Evolutionary conservation across 2,329 filamentous ascomycete species (phyloP), one percentile per base, ranked within the genome.

Genomic region (Exutisphaerella laricina): DNA sequence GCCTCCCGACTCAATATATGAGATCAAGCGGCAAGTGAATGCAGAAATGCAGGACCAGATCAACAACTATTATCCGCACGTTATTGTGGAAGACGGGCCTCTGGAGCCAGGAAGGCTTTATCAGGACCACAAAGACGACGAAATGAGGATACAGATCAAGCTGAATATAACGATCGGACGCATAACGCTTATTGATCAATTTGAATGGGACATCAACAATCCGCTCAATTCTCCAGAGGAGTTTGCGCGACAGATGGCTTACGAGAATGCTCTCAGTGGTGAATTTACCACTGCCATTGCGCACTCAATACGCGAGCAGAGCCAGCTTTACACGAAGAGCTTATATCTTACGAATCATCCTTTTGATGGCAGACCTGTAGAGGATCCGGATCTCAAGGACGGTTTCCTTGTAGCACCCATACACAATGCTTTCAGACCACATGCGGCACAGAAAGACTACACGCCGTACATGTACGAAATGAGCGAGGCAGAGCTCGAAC

Each of bases 191-290:
- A 84, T 96, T 25, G 92, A 98, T 59, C 92, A 97, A 63, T 97
- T 98, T 49, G 92, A 98, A 66, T 98, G 92, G 92, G 92, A 98
- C 57, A 88, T 97, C 62, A 97, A 97, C 67, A 94, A 95, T 63
- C 85, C 89, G 0, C 71, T 84, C 41, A 98, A 98, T 64, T 94
- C 85, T 0, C 88, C 92, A 2, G 92, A 98, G 67, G 88, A 94
- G 45, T 98, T 98, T 64, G 92, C 92, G 18, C 73, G 79, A 48
- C 82, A 82, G 61, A 94, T 97, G 87, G 82, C 89, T 0, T 79
- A 81, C 46, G 92, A 98, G 59, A 75, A 98, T 18, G 89, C 89
- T 4, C 75, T 98, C 13, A 88, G 87, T 1, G 92, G 92, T 51
- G 92, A 98, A 65, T 98, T 98, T 59, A 89, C 88, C 2, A 98